Conservation (phyloP, 192 early-diverging fungal genomes). For the Funneliformis geosporum region DNA sequence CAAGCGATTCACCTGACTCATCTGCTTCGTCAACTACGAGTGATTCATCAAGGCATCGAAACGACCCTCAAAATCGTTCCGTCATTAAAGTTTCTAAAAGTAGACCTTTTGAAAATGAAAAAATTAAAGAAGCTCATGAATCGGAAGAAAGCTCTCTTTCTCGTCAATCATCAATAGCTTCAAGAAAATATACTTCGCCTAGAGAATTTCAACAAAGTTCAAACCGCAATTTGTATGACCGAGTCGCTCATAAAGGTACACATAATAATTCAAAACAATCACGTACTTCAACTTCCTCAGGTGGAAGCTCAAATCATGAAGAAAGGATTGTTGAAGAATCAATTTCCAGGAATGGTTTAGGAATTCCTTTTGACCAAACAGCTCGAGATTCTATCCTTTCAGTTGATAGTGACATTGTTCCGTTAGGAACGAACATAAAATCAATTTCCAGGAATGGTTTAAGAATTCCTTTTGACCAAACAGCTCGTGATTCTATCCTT, state of each 20-base stretch:
- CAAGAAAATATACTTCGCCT: not conserved
- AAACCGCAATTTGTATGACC: not conserved
- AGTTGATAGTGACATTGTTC: slow-evolving; percentile 7
- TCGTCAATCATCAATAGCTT: not conserved
- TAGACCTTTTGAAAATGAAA: not conserved
- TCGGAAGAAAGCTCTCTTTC: not conserved
- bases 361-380: not conserved
- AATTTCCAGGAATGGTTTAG: not conserved
- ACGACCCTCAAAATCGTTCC: no score
- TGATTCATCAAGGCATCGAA: not conserved
- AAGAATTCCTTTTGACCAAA: not conserved
- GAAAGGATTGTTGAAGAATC: not conserved
- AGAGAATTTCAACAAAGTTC: no score
- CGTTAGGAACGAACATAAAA: not conserved
- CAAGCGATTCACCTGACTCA: not conserved
- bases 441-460: not conserved
- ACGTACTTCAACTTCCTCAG: not conserved
- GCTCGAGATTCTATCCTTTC: not conserved
- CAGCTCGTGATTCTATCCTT: not conserved
- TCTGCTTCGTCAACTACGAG: not conserved
- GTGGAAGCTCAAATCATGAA: not conserved
- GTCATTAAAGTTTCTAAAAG: not conserved
- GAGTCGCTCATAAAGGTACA: not conserved
- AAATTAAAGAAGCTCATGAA: not conserved
- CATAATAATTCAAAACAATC: not conserved